Conservation (phyloP, 768 basidiomycete species). For the Hebeloma cylindrosporum region DNA sequence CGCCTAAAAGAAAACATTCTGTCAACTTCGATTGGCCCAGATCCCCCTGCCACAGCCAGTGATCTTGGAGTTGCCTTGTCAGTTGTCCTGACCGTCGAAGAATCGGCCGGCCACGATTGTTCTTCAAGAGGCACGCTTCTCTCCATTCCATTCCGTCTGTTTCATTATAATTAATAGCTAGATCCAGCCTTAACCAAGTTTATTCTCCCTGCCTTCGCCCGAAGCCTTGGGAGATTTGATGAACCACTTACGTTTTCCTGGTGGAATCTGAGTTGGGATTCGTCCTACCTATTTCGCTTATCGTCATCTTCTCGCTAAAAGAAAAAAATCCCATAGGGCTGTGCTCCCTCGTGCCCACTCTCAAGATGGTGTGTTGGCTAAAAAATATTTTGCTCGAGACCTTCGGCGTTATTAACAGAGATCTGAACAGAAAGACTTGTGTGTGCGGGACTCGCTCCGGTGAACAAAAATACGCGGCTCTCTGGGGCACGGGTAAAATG, state of each 20-base stretch:
- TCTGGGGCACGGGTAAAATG: too few relatives aligned
- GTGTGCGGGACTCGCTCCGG: too few relatives aligned
- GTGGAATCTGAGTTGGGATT: constrained; percentile 4
- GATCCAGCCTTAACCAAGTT: not conserved
- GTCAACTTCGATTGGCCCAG: constrained; percentile 27
- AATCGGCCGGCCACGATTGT: constrained; percentile 7
- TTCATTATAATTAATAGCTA: constrained; percentile 4
- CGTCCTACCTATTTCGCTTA: constrained; percentile 8
- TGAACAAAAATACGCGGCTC: too few relatives aligned
- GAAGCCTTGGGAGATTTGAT: constrained; percentile 6
- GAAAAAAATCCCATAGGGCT: constrained; percentile 22
- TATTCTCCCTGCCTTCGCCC: not conserved
- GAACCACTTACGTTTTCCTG: not conserved
- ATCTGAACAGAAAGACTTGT: too few relatives aligned
- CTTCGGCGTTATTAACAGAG: not conserved
- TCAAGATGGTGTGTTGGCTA: constrained; percentile 15
- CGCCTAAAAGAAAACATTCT: constrained; percentile 26
- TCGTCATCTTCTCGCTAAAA: constrained; percentile 8
- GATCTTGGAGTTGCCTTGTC: constrained; percentile 8
- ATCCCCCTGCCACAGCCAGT: constrained; percentile 16
- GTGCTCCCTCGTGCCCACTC: constrained; percentile 15
- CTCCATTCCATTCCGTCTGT: constrained; percentile 2
- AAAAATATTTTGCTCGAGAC: not conserved
- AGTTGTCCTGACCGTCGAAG: constrained; percentile 11
- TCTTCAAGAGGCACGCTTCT: constrained; percentile 3